Percentiles rank a stretch among this genome's conserved stretches.
Evolutionary conservation across 768 basidiomycete species (phyloP).

Genomic region (Nidula microcarpa): DNA sequence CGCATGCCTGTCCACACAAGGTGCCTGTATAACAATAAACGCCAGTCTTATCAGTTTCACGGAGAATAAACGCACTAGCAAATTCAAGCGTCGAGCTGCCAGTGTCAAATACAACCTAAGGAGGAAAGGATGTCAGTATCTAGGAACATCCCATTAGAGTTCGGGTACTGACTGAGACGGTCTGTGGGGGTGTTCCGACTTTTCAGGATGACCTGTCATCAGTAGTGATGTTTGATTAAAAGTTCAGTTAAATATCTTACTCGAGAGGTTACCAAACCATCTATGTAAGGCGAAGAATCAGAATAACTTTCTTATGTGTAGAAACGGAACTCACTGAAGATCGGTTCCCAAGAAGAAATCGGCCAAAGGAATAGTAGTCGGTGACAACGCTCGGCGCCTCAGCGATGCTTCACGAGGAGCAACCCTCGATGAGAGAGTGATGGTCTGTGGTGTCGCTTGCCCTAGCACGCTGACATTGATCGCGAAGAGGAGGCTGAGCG

Average conservation of each 20-base stretch:
- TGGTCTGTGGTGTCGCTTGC: conserved; percentile 23
- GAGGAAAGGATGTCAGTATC: neutral
- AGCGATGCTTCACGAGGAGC: conserved; percentile 12
- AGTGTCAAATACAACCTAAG: conserved; percentile 56
- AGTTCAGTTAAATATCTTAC: conserved; percentile 16
- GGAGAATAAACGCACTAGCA: conserved; percentile 30
- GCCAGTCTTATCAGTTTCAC: neutral
- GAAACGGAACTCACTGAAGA: conserved; percentile 38
- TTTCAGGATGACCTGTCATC: neutral
- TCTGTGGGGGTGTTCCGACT: conserved; percentile 56
- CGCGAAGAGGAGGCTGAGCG: too few species aligned
- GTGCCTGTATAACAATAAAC: conserved; percentile 28
- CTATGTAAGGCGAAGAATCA: conserved; percentile 14
- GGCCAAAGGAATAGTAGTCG: conserved; percentile 39
- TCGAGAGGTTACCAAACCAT: conserved; percentile 51
- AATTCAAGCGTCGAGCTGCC: conserved; percentile 48
- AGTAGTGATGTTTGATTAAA: neutral
- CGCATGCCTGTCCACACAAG: conserved; percentile 40
- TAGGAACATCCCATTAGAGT: neutral
- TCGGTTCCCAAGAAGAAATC: conserved; percentile 58
- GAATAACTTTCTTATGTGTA: neutral
- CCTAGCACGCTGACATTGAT: conserved; percentile 3
- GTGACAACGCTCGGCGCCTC: conserved; percentile 30
- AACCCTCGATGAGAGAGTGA: conserved; percentile 22
- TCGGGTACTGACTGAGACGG: conserved; percentile 25